These are phyloP conservation scores for Pythium guiyangense DNA, from an alignment of 352 stramenopile species.

Conservation along the genomic window DNA sequence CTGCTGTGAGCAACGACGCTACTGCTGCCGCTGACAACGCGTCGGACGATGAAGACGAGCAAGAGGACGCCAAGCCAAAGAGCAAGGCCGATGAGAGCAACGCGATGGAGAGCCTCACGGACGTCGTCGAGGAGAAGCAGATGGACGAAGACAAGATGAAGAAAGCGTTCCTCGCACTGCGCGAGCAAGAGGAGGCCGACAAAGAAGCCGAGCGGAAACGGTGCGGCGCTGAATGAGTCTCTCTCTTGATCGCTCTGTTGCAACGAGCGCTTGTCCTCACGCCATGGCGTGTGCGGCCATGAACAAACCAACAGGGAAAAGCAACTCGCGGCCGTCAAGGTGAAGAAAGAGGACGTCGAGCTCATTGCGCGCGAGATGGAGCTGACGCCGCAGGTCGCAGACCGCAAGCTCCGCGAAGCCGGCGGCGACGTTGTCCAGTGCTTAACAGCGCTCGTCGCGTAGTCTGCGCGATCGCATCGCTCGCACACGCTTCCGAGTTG, in stretches of 20 bases:
- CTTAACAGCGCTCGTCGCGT: conserved; percentile 52
- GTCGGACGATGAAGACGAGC: conserved; percentile 55
- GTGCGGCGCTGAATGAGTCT: conserved; percentile 8
- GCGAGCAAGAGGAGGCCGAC: conserved; percentile 79
- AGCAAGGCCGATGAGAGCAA: conserved; percentile 80
- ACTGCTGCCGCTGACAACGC: conserved; percentile 20
- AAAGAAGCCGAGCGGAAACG: conserved; percentile 74
- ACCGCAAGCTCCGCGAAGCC: conserved; percentile 81
- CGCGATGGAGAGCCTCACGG: conserved; percentile 82
- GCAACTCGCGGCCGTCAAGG: conserved; percentile 73
- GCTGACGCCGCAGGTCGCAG: conserved; percentile 60
- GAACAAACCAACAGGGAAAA: conserved; percentile 40
- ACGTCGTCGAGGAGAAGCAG: conserved; percentile 82
- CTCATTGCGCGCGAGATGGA: conserved; percentile 80
- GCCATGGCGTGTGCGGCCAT: neutral
- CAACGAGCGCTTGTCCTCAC: neutral
- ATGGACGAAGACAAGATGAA: conserved; percentile 90
- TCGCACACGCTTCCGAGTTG: too few relatives aligned
- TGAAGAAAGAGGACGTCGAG: conserved; percentile 78
- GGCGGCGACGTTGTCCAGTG: conserved; percentile 69
- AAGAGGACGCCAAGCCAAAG: conserved; percentile 48
- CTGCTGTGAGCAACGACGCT: conserved; percentile 10
- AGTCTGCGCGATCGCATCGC: conserved; percentile 2
- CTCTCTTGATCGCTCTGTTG: neutral
- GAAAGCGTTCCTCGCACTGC: conserved; percentile 64